Conservation (phyloP, 805 yeast species). For the Hanseniaspora taiwanica region DNA sequence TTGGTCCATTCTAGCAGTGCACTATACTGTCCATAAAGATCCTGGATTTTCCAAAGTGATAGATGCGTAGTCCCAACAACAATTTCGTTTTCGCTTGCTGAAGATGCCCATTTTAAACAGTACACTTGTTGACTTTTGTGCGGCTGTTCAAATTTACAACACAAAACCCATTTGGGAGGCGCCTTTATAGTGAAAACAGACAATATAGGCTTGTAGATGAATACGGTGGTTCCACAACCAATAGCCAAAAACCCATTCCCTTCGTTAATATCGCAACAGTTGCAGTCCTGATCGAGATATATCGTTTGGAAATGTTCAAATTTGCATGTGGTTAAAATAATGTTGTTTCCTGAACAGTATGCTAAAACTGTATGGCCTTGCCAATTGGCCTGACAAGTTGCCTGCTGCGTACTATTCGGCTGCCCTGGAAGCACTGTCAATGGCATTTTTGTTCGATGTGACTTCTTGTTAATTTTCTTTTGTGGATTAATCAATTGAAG, state of each 20-base stretch:
- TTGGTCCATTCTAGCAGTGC: conserved; percentile 27
- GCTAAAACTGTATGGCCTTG: conserved; percentile 46
- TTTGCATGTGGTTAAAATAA: conserved; percentile 48
- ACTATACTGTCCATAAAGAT: conserved; percentile 30
- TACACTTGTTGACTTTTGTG: conserved; percentile 24
- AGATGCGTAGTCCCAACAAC: conserved; percentile 46
- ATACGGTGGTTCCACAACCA: conserved; percentile 30
- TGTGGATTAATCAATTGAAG: not conserved
- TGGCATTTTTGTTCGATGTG: conserved; percentile 30
- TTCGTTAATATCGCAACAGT: conserved; percentile 49
- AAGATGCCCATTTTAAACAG: conserved; percentile 40
- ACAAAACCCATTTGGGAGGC: conserved; percentile 33
- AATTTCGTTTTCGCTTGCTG: conserved; percentile 32
- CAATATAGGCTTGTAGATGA: conserved; percentile 44
- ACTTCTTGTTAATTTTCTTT: not conserved
- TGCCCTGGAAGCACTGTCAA: conserved; percentile 75
- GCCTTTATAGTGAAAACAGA: conserved; percentile 21
- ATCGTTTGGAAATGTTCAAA: conserved; percentile 58
- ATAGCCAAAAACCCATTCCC: conserved; percentile 51
- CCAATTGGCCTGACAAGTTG: conserved; percentile 55
- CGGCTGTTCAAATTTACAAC: conserved; percentile 20
- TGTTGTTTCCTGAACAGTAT: conserved; percentile 81
- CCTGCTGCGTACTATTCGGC: conserved; percentile 44
- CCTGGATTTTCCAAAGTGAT: conserved; percentile 37
- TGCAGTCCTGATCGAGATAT: conserved; percentile 53